Evolutionary conservation across 805 yeast species (phyloP).

Genomic region (Ogataea pini): DNA sequence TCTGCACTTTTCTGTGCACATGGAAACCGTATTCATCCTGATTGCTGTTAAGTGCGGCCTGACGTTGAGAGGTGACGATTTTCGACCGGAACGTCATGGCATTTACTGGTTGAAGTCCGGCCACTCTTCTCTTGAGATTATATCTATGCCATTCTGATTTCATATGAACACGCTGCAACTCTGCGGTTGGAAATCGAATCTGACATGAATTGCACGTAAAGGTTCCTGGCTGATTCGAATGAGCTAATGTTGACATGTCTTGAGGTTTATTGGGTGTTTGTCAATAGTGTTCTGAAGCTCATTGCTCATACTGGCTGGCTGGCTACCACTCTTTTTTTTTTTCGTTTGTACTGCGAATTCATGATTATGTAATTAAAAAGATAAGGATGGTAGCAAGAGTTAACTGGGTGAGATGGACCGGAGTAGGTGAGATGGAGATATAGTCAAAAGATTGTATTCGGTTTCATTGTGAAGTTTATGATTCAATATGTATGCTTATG

Average conservation of each 20-base stretch:
- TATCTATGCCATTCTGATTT: slow-evolving; percentile 98
- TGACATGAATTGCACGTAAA: slow-evolving; percentile 89
- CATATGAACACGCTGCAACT: slow-evolving; percentile 90
- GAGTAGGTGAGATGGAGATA: too few relatives aligned
- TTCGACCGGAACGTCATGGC: slow-evolving; percentile 33
- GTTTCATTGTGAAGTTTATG: too few relatives aligned
- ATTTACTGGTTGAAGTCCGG: slow-evolving; percentile 67
- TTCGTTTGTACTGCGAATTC: too few relatives aligned
- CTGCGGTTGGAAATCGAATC: slow-evolving; percentile 75
- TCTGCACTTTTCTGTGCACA: slow-evolving; percentile 33
- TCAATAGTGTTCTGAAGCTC: background rate
- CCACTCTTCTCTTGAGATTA: slow-evolving; percentile 90
- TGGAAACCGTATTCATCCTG: slow-evolving; percentile 61
- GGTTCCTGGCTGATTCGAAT: slow-evolving; percentile 25
- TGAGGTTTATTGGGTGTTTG: background rate
- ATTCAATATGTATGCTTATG: too few relatives aligned
- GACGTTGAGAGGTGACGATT: slow-evolving; percentile 29
- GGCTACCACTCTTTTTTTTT: background rate
- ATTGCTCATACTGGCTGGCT: background rate
- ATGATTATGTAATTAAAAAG: too few relatives aligned
- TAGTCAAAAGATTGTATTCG: too few relatives aligned
- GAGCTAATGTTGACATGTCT: slow-evolving; percentile 5
- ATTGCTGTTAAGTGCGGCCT: slow-evolving; percentile 23
- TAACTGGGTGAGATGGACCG: too few relatives aligned
- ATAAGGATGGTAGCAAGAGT: too few relatives aligned